Base-by-base conservation (phyloP, 495 filamentous ascomycete genomes). In the Podospora pseudocomata region DNA sequence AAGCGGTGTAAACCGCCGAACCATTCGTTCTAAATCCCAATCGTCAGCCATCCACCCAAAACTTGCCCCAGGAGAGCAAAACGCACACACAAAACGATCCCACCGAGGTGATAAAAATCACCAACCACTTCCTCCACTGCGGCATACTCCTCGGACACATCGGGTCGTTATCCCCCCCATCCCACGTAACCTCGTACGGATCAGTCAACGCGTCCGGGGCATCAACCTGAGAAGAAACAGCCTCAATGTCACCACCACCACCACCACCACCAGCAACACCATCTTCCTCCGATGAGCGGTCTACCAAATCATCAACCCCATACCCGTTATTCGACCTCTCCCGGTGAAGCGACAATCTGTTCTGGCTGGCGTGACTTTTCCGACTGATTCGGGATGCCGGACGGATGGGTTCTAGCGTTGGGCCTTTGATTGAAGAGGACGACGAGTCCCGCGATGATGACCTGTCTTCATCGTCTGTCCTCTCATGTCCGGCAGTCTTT, bases 71-170 rank as follows among this genome's bases (percentile, higher is more conserved):
- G 20, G 20, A 23, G 20, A 23, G 20, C 20, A 23, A 23, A 23
- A 89, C 91, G 84, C 83, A 94, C 92, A 97, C 94, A 77, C 91
- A 94, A 62, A 96, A 80, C 15, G 90, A 90, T 1, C 90, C 90
- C 65, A 87, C 73, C 9, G 87, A 88, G 13, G 92, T 83, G 70
- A 97, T 90, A 26, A 84, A 69, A 7, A 91, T 86, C 65, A 95
- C 88, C n/a, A 89, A 32, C 94, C 95, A 97, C 70, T 91, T 92
- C 56, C 86, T 82, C 20, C 78, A 73, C n/a, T 76, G 83, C n/a
- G 78, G 81, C 84, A 91, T 89, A 70, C 84, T 90, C 61, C 88
- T 82, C 11, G 94, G 94, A 71, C 89, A 89, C 78, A 84, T 67
- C 0, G 91, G 88, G 77, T 97, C 94, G 55, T 82, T 77, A 34